These are phyloP conservation scores for Aureobasidium sp. DNA, from an alignment of 2,329 filamentous ascomycete genomes.

Conservation along the genomic window DNA sequence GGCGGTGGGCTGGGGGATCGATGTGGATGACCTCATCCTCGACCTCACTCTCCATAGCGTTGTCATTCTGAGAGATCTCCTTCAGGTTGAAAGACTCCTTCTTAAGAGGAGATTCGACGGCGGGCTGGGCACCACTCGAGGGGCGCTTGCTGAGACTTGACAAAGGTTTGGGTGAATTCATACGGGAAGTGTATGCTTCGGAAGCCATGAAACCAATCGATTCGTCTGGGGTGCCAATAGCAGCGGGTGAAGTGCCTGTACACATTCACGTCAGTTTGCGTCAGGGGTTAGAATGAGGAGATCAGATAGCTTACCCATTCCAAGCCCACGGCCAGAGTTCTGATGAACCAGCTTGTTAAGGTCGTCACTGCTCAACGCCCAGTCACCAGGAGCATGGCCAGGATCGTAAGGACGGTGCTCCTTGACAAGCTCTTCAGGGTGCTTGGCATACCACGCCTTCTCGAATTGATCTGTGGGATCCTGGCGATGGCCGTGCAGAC, in stretches of 20 bases:
- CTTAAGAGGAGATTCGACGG: constrained; percentile 36
- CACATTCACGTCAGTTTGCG: constrained; percentile 18
- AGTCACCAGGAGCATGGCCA: constrained; percentile 59
- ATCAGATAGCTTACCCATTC: constrained; percentile 39
- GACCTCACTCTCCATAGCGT: constrained; percentile 36
- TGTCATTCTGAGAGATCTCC: constrained; percentile 16
- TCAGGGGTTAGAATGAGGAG: not conserved
- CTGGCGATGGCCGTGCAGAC: constrained; percentile 79
- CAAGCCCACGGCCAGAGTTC: constrained; percentile 48
- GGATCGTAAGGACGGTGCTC: constrained; percentile 61
- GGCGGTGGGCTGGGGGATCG: constrained; percentile 53
- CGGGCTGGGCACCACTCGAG: constrained; percentile 31
- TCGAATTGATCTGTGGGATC: constrained; percentile 74
- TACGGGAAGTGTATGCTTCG: constrained; percentile 74
- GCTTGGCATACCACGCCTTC: constrained; percentile 86
- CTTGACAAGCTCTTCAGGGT: constrained; percentile 73
- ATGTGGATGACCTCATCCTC: constrained; percentile 68
- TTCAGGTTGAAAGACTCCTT: constrained; percentile 39
- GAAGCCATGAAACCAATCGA: constrained; percentile 83
- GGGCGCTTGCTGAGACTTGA: constrained; percentile 23
- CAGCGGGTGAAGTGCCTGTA: constrained; percentile 56
- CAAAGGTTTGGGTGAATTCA: constrained; percentile 57
- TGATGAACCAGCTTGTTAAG: constrained; percentile 82
- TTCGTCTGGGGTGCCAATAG: constrained; percentile 74
- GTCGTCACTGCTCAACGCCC: constrained; percentile 81